A percentile compares a stretch with the other conserved stretches of the same genome.
Evolutionary conservation across 2,329 filamentous ascomycete genomes (phyloP).

Genomic region (Fusarium fujikuroi): DNA sequence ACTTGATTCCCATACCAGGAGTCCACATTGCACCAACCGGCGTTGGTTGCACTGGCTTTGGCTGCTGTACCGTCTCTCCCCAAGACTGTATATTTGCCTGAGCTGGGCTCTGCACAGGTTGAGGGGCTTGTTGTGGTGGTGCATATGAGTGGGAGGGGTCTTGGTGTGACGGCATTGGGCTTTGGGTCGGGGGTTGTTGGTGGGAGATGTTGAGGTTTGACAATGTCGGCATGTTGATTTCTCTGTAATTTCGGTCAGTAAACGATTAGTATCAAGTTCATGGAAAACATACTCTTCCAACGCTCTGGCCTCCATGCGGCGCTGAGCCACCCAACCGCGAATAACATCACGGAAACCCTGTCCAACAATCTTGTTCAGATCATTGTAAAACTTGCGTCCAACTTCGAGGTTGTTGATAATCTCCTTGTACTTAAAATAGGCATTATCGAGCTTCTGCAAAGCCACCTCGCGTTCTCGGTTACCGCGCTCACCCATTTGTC

Average conservation of each 20-base stretch:
- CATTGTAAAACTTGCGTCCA: slow-evolving; percentile 96
- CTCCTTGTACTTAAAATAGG: slow-evolving; percentile 96
- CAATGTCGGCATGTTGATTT: slow-evolving; percentile 63
- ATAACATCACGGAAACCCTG: slow-evolving; percentile 81
- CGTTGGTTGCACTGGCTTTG: slow-evolving; percentile 57
- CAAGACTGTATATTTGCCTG: slow-evolving; percentile 70
- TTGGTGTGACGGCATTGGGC: slow-evolving; percentile 27
- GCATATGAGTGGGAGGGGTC: slow-evolving; percentile 20
- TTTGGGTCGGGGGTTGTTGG: slow-evolving; percentile 41
- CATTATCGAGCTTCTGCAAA: slow-evolving; percentile 87
- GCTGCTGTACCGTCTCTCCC: slow-evolving; percentile 68
- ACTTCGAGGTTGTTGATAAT: slow-evolving; percentile 91
- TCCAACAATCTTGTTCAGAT: slow-evolving; percentile 86
- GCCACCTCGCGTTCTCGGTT: slow-evolving; percentile 83
- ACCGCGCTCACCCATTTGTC: slow-evolving; percentile 69
- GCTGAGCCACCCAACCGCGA: slow-evolving; percentile 80
- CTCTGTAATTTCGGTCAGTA: slow-evolving; percentile 49
- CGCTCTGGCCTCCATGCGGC: slow-evolving; percentile 81
- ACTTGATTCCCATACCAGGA: slow-evolving; percentile 83
- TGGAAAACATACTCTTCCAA: slow-evolving; percentile 73
- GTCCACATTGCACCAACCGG: slow-evolving; percentile 67
- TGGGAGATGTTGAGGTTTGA: slow-evolving; percentile 56
- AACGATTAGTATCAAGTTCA: neutral
- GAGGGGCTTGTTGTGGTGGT: slow-evolving; percentile 30
- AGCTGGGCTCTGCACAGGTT: slow-evolving; percentile 43